Percentiles rank a stretch among this genome's conserved stretches.
These are phyloP conservation scores for Kwoniella pini DNA, from an alignment of 768 basidiomycete genomes.

Conservation along the genomic window DNA sequence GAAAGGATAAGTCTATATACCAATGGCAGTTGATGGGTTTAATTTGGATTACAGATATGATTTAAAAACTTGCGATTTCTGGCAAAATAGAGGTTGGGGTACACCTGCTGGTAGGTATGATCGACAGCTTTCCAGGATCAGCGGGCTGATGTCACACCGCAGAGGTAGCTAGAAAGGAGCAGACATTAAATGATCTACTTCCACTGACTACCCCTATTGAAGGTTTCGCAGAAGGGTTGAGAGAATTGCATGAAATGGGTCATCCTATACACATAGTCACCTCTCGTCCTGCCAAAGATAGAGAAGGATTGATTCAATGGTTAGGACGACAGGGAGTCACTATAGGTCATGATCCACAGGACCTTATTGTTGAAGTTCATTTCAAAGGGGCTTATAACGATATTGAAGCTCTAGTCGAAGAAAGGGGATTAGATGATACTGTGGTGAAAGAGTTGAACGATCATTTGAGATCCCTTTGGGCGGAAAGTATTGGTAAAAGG, in stretches of 20 bases:
- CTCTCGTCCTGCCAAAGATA: conserved; percentile 23
- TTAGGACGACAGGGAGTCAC: conserved; percentile 32
- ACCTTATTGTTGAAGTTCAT: conserved; percentile 31
- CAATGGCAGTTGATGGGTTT: neutral
- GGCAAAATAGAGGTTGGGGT: conserved; percentile 41
- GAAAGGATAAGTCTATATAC: neutral
- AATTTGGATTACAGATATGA: conserved; percentile 21
- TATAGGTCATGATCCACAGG: conserved; percentile 26
- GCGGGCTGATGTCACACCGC: too few species aligned
- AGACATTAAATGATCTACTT: conserved; percentile 24
- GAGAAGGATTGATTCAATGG: conserved; percentile 33
- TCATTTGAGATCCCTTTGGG: conserved; percentile 26
- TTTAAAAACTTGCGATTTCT: conserved; percentile 29
- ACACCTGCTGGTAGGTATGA: conserved; percentile 32
- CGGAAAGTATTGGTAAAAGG: conserved; percentile 22
- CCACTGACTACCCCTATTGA: conserved; percentile 25
- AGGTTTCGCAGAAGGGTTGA: conserved; percentile 29
- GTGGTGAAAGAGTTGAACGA: conserved; percentile 30
- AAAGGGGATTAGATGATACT: conserved; percentile 18
- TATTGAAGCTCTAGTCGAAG: conserved; percentile 10
- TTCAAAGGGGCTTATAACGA: conserved; percentile 23
- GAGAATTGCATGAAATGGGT: conserved; percentile 28
- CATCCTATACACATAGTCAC: conserved; percentile 50
- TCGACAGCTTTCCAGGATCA: neutral
- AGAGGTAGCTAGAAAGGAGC: conserved; percentile 31